Percentiles rank a stretch among this genome's conserved stretches.
phyloP scores from a whole-genome alignment of 306 rosid species.

The Casuarina glauca region DNA sequence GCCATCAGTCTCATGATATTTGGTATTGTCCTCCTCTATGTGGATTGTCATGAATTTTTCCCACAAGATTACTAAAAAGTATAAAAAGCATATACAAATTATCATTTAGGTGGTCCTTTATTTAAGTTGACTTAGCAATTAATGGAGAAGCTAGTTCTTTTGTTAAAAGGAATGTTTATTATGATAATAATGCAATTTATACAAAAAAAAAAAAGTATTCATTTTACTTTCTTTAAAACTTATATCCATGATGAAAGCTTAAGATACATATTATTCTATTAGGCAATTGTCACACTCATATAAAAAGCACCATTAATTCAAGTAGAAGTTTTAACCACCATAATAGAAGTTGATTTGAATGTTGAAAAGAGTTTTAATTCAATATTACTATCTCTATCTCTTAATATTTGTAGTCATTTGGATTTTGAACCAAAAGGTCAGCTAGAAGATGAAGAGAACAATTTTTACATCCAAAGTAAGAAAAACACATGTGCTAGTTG shows the following conservation, averaged over 20 bases:
- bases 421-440: slow-evolving; percentile 96
- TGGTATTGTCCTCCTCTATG: slow-evolving; percentile 72
- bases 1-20: slow-evolving; percentile 94
- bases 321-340: slow-evolving; percentile 44
- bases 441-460: slow-evolving; percentile 95
- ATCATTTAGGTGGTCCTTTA: no score
- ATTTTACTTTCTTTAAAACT: slow-evolving; percentile 62
- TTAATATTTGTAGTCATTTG: slow-evolving; percentile 71
- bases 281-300: slow-evolving; percentile 74
- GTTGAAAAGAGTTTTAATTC: slow-evolving; percentile 49
- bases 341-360: slow-evolving; percentile 60
- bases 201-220: slow-evolving; percentile 8
- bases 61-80: slow-evolving; percentile 94
- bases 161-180: not conserved
- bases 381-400: slow-evolving; percentile 58
- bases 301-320: slow-evolving; percentile 42
- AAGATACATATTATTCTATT: slow-evolving; percentile 80
- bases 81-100: slow-evolving; percentile 46
- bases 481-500: slow-evolving; percentile 95
- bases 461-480: slow-evolving; percentile 90
- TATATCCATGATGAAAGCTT: slow-evolving; percentile 90
- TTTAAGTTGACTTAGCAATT: slow-evolving; percentile 61
- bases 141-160: slow-evolving; percentile 38
- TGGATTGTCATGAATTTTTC: slow-evolving; percentile 96
- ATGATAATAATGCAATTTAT: not conserved